Evolutionary conservation across 2,329 filamentous ascomycete genomes (phyloP), one percentile per base, ranked within the genome.

Genomic region (Hypoxylon sp.): DNA sequence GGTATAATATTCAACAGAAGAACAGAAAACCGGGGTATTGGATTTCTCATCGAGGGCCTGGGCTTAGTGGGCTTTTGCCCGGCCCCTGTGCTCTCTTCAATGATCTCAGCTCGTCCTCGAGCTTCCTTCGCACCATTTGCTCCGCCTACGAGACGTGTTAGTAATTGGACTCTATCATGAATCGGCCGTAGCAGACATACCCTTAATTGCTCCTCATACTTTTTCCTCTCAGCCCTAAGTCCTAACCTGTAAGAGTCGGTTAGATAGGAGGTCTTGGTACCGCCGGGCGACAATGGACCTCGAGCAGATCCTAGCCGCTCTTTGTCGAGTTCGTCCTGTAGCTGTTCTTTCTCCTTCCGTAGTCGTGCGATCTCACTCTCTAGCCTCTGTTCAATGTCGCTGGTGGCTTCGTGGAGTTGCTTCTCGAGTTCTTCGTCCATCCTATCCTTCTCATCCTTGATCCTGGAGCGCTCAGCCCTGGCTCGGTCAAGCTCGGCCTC

Each of bases 141-240:
- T 77, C 76, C 65, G 69, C 69, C 76, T 78, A 50, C 3, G 16
- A 45, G 19, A 46, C 30, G 2, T 34, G 67, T 74, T 64, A 75
- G 73, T 45, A 45, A 58, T 39, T 16, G 27, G 14, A 23, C 8
- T 19, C 19, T 12, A 14, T 27, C 4, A 32, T 14, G 21, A 21
- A 4, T 12, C 12, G 1, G 41, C 0, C 23, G n/a, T 21, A 16
- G 19, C 21, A 37, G 23, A 75, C 74, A 57, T 74, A 78, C 76
- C 55, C 67, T 77, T 63, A 78, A 53, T 58, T 76, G 75, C 61
- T 78, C 75, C 57, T 77, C 76, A 61, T 76, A 74, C 52, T 77
- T 78, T 74, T 76, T 77, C 57, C 76, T 70, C 65, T 77, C 75
- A 14, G 75, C 71, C 51, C 74, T 72, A 12, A 78, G 67, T 14